phyloP scores from a whole-genome alignment of 805 yeast genomes.

The Yamadazyma tumulicola region DNA sequence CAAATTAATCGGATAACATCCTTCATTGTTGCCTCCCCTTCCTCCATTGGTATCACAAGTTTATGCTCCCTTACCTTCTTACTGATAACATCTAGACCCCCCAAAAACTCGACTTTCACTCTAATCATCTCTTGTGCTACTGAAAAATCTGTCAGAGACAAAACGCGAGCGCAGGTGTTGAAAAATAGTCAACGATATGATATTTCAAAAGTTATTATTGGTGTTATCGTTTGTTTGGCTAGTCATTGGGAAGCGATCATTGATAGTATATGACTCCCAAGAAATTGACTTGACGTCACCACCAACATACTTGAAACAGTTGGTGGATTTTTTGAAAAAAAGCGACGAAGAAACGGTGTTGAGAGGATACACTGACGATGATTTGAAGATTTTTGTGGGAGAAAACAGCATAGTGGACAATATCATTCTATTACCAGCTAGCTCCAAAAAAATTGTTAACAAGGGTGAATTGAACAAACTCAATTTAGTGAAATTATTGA shows the following conservation, averaged over 20 bases:
- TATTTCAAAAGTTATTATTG: conserved; percentile 9
- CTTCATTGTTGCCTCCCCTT: conserved; percentile 39
- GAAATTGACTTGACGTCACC: conserved; percentile 17
- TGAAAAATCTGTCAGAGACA: neutral
- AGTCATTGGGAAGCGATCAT: conserved; percentile 16
- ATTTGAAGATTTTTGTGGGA: conserved; percentile 9
- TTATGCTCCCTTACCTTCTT: conserved; percentile 53
- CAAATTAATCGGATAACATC: conserved; percentile 58
- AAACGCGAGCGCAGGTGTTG: no score
- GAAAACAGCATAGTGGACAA: conserved; percentile 7
- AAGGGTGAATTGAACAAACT: conserved; percentile 28
- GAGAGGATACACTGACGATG: conserved; percentile 21
- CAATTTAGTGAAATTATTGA: conserved; percentile 55
- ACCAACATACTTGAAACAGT: conserved; percentile 16
- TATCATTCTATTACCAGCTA: conserved; percentile 30
- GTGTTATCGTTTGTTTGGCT: conserved; percentile 9
- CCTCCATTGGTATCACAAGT: conserved; percentile 41
- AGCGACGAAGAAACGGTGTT: conserved; percentile 9
- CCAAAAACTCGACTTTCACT: conserved; percentile 47
- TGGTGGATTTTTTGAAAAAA: conserved; percentile 21
- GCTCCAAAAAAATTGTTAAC: conserved; percentile 29
- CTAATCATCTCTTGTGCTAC: conserved; percentile 17
- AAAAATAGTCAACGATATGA: conserved; percentile 1
- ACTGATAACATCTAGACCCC: conserved; percentile 84
- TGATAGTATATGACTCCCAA: conserved; percentile 34